Conservation (phyloP, 495 filamentous ascomycete genomes). For the Lasiosphaeria ovina region DNA sequence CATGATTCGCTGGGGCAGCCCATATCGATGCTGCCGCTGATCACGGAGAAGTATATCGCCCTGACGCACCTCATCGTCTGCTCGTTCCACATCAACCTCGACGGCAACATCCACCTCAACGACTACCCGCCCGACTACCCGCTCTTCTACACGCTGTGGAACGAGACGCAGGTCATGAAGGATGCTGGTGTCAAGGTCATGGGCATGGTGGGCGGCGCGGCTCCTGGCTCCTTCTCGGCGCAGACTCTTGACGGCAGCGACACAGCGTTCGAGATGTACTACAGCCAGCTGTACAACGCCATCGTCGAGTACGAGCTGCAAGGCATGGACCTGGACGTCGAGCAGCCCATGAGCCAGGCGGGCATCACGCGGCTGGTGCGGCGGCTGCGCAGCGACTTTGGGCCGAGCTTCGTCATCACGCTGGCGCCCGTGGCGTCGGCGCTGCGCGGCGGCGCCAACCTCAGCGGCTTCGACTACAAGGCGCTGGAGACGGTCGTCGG, state of each 20-base stretch:
- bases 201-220: conserved; percentile 82
- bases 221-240: conserved; percentile 59
- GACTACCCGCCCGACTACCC: conserved; percentile 59
- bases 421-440: conserved; percentile 77
- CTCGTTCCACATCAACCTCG: conserved; percentile 68
- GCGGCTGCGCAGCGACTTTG: conserved; percentile 69
- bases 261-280: conserved; percentile 61
- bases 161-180: conserved; percentile 59
- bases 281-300: conserved; percentile 59
- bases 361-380: conserved; percentile 73
- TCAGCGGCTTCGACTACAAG: conserved; percentile 75
- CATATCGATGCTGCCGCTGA: conserved; percentile 70
- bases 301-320: conserved; percentile 59
- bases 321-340: conserved; percentile 81
- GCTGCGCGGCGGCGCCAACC: conserved; percentile 54
- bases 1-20: conserved; percentile 52
- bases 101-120: conserved; percentile 66
- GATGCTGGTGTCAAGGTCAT: conserved; percentile 65
- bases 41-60: conserved; percentile 52
- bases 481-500: conserved; percentile 50
- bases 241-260: conserved; percentile 55
- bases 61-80: conserved; percentile 73
- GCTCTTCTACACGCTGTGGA: conserved; percentile 62
- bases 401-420: conserved; percentile 68
- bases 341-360: conserved; percentile 68